phyloP scores from a whole-genome alignment of 768 basidiomycete genomes.

The Leccinum aurantiacum region DNA sequence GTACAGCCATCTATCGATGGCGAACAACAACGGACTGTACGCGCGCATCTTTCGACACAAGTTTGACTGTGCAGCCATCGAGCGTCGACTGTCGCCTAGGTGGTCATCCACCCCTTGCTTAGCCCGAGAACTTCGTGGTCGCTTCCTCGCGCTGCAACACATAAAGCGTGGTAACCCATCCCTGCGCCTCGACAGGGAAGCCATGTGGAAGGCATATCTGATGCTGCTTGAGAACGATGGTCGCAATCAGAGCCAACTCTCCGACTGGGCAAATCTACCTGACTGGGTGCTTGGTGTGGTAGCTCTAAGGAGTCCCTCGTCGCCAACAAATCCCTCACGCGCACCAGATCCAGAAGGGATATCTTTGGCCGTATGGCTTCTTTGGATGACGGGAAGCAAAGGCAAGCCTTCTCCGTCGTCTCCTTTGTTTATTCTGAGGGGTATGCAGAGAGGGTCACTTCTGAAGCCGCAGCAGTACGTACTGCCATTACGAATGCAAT shows the following conservation, averaged over 20 bases:
- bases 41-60: slow-evolving; percentile 45
- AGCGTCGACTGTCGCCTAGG: slow-evolving; percentile 38
- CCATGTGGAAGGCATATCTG: slow-evolving; percentile 54
- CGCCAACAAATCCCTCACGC: slow-evolving; percentile 18
- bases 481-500: slow-evolving; percentile 32
- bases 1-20: slow-evolving; percentile 35
- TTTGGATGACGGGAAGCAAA: slow-evolving; percentile 46
- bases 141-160: slow-evolving; percentile 41
- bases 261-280: slow-evolving; percentile 40
- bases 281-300: slow-evolving; percentile 25
- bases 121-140: slow-evolving; percentile 44
- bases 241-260: slow-evolving; percentile 43
- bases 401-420: slow-evolving; percentile 29
- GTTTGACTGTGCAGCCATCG: slow-evolving; percentile 43
- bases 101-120: slow-evolving; percentile 40
- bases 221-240: slow-evolving; percentile 57
- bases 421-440: slow-evolving; percentile 13
- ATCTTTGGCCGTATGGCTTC: slow-evolving; percentile 44
- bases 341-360: slow-evolving; percentile 35
- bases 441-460: slow-evolving; percentile 32
- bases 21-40: slow-evolving; percentile 40
- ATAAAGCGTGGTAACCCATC: slow-evolving; percentile 34
- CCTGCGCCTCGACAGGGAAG: slow-evolving; percentile 31
- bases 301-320: slow-evolving; percentile 11
- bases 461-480: slow-evolving; percentile 31